Conservation (phyloP, 2,329 filamentous ascomycete species). For the Talaromyces sp. region DNA sequence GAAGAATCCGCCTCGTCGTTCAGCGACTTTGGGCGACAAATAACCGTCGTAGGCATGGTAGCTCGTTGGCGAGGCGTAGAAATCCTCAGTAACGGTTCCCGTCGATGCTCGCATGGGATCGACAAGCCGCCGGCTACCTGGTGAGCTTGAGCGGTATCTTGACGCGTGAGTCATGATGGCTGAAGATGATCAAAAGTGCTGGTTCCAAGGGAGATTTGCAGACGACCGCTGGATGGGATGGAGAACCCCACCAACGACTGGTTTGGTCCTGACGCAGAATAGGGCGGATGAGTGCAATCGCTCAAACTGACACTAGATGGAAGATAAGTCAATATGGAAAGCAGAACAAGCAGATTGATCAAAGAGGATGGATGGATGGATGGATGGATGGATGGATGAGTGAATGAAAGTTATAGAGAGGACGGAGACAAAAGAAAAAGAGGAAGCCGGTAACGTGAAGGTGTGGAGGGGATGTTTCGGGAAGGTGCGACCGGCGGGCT, state of each 20-base stretch:
- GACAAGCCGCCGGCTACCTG: conserved; percentile 32
- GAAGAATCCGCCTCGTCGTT: conserved; percentile 29
- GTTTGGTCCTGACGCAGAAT: background rate
- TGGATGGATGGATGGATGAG: background rate
- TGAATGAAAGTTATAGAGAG: background rate
- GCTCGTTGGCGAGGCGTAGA: conserved; percentile 32
- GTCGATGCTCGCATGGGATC: conserved; percentile 44
- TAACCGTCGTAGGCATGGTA: conserved; percentile 35
- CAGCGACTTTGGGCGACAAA: conserved; percentile 29
- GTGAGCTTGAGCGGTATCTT: conserved; percentile 38
- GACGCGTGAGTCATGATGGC: conserved; percentile 31
- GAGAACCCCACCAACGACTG: conserved; percentile 2
- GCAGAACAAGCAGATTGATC: background rate
- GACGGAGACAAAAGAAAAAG: background rate
- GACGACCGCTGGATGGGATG: conserved; percentile 5
- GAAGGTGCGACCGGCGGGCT: conserved; percentile 10
- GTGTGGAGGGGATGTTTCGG: conserved; percentile 10
- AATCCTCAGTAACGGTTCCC: conserved; percentile 40
- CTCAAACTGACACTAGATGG: background rate
- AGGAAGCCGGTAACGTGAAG: background rate
- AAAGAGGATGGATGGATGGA: background rate
- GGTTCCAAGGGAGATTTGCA: background rate
- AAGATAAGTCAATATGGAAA: background rate
- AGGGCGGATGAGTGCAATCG: background rate
- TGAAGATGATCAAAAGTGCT: background rate